Evolutionary conservation across 495 filamentous ascomycete species (phyloP).

Genomic region (Hyphodiscus hymeniophilus): DNA sequence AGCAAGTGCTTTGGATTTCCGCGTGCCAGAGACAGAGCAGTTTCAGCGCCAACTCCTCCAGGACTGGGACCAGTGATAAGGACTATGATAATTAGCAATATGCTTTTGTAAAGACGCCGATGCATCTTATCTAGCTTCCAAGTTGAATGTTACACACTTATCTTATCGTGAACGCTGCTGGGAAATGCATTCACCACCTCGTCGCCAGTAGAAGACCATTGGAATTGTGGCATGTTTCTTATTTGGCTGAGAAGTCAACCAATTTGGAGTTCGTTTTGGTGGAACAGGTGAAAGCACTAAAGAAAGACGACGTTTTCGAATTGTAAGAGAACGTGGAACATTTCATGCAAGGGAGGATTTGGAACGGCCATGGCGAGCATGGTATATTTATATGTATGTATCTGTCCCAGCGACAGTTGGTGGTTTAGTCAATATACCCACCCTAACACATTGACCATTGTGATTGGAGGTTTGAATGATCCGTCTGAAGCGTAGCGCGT

Average conservation of each 20-base stretch:
- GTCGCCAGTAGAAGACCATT: slow-evolving; percentile 27
- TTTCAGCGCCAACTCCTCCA: slow-evolving; percentile 38
- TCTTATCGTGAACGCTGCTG: slow-evolving; percentile 26
- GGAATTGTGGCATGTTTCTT: neutral
- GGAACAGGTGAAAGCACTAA: no score
- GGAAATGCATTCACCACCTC: slow-evolving; percentile 35
- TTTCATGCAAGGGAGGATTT: no score
- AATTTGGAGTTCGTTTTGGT: no score
- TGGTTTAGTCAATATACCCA: neutral
- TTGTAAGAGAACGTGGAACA: neutral
- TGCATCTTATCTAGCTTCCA: neutral
- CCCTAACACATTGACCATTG: neutral
- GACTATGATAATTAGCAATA: slow-evolving; percentile 9
- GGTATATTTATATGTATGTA: neutral
- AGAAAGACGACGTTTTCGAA: neutral
- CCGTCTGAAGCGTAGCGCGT: neutral
- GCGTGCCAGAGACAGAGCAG: slow-evolving; percentile 35
- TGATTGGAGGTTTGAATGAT: neutral
- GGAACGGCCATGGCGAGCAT: neutral
- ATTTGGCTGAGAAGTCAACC: neutral
- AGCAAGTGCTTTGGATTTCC: slow-evolving; percentile 33
- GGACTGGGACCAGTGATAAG: slow-evolving; percentile 39
- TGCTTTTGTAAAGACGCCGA: neutral
- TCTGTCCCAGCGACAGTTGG: no score
- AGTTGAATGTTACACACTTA: slow-evolving; percentile 22